Evolutionary conservation across 768 basidiomycete species (phyloP), one percentile per base, ranked within the genome.

Genomic region (Mycena vulgaris): DNA sequence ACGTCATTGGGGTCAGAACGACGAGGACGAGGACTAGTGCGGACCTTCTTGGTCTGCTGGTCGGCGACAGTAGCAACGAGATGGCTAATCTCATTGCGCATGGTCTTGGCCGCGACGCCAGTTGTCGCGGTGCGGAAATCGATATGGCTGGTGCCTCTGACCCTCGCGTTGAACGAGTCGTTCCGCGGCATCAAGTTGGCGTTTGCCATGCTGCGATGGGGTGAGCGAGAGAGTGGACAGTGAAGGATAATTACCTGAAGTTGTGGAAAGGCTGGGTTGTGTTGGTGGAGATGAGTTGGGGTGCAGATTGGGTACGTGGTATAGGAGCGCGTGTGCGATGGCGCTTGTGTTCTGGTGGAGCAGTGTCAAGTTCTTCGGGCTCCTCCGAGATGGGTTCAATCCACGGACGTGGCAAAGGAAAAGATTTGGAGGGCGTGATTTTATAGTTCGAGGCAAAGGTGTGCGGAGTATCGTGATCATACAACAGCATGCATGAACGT

Each of bases 51-150:
- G 64, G 93, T 92, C 45, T 86, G 79, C 33, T 89, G 87, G 73
- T 98, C 94, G 72, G 90, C 86, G 78, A 97, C 94, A 70, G 92
- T 92, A 79, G 88, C 85, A 78, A 98, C 95, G 88, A 99, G 94
- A 78, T 90, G 90, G 81, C 93, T 93, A 84, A 99, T 93, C 86
- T 99, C 98, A 80, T 98, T 98, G 86, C 96, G 92, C 97, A 98
- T 98, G 64, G 96, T 88, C 86, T 98, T 98, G 74, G 95, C 93
- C 30, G 95, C 93, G 73, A 96, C 92, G 74, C 95, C 95, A 62
- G 95, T 96, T 60, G 90, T 97, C 72, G 97, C 97, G n/a, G 95
- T 97, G 87, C 97, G 96, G 90, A 97, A 97, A 84, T 98, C 94
- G 85, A 95, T 92, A 80, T 95, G 93, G 75, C 89, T 90, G 63